Evolutionary conservation across 2,329 filamentous ascomycete species (phyloP), one percentile per base, ranked within the genome.

Genomic region (Periconia digitata): DNA sequence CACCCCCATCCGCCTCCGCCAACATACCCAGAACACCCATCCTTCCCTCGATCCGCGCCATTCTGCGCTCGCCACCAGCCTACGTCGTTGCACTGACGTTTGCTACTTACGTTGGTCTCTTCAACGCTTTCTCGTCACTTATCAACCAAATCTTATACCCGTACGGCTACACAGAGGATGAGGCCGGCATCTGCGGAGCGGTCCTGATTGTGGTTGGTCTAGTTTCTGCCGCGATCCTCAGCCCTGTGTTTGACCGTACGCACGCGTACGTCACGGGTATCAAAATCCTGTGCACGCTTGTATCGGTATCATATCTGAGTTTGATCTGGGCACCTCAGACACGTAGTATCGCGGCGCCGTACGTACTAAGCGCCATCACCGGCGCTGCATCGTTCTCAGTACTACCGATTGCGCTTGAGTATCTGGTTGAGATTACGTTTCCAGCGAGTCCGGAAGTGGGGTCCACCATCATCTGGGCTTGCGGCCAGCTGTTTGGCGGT

Each of bases 131-230:
- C 57, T 95, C 91, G 42, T 88, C 88, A 1, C 82, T 97, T 1
- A 79, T 97, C 8, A 95, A 92, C 75, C 92, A 96, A 67, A 89
- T 97, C 67, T 82, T 97, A 55, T 77, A 83, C 34, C 94, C 94
- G 0, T 92, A 96, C 73, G 88, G 84, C 62, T 95, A 90, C 79
- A 81, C 76, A 50, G 87, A 95, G 68, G 86, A 87, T 55, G 81
- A 96, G 47, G 89, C 92, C 18, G 94, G 94, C 27, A 92, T 97
- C 62, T 90, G 86, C 10, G 94, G 94, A 55, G 94, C 89, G 0
- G 72, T 97, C 8, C 81, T 97, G 27, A 97, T 97, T 66, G 79
- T 96, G 40, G 89, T 94, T 44, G 94, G 94, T 8, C 83, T 99
- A 1, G 78, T 95, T 38, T 72, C 82, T 4, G 81, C 90, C 0